Conservation (phyloP, 2,329 filamentous ascomycete genomes). For the Phyllosticta citrichinensis region DNA sequence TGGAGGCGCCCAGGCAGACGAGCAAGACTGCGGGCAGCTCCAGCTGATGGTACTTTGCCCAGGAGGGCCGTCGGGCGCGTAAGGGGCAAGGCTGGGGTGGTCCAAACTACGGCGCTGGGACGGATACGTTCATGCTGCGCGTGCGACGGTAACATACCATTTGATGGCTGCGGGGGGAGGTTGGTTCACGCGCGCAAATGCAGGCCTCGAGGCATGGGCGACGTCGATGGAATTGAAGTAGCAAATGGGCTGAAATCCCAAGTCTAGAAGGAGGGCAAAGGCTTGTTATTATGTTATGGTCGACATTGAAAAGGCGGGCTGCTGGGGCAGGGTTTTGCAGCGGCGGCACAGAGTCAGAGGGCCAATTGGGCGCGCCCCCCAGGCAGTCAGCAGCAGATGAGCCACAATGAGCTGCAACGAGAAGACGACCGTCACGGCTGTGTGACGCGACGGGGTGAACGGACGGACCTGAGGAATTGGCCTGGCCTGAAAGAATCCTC, state of each 20-base stretch:
- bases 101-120: background rate
- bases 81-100: background rate
- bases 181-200: background rate
- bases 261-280: background rate
- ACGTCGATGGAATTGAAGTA: background rate
- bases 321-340: too few species aligned
- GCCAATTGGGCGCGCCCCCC: too few species aligned
- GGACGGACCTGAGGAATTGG: too few species aligned
- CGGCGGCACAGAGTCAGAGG: too few species aligned
- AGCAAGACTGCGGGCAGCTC: constrained; percentile 2
- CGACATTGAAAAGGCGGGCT: too few species aligned
- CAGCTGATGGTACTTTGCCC: constrained; percentile 5
- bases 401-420: too few species aligned
- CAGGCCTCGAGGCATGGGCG: background rate
- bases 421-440: too few species aligned
- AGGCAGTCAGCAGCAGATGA: too few species aligned
- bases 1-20: background rate
- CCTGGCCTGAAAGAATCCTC: too few species aligned
- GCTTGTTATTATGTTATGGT: background rate
- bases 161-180: background rate
- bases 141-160: background rate
- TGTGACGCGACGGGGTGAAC: too few species aligned
- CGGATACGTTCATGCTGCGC: background rate
- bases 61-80: background rate
- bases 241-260: background rate